A percentile compares a stretch with the other conserved stretches of the same genome.
These are phyloP conservation scores for Miamiensis avidus DNA, from an alignment of 169 alveolate species.

Conservation along the genomic window DNA sequence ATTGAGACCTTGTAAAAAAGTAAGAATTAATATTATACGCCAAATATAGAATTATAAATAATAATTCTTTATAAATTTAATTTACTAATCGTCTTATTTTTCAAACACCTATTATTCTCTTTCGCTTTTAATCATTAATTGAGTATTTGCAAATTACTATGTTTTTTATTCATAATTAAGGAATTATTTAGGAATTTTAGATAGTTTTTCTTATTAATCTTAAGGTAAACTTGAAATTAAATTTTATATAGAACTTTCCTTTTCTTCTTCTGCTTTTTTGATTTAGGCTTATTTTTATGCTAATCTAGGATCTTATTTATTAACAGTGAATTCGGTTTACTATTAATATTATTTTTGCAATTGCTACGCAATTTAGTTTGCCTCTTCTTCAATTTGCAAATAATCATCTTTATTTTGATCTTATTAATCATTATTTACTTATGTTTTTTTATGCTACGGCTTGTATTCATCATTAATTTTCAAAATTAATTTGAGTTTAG, in stretches of 20 bases:
- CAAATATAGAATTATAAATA: no score
- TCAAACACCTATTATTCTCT: slow-evolving; percentile 4
- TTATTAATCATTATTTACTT: background rate
- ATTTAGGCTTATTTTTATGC: slow-evolving; percentile 2
- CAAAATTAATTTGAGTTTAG: slow-evolving; percentile 25
- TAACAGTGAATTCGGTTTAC: slow-evolving; percentile 17
- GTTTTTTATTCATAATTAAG: slow-evolving; percentile 36
- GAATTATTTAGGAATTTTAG: slow-evolving; percentile 35
- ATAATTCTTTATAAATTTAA: no score
- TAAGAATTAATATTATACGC: background rate
- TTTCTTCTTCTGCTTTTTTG: slow-evolving; percentile 2
- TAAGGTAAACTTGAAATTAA: slow-evolving; percentile 24
- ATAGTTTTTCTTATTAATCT: slow-evolving; percentile 26
- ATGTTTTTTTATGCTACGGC: slow-evolving; percentile 1
- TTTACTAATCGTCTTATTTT: background rate
- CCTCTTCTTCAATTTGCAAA: background rate
- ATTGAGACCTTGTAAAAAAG: background rate
- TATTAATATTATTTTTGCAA: background rate
- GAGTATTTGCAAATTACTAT: slow-evolving; percentile 7
- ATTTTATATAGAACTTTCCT: slow-evolving; percentile 20
- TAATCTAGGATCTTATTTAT: slow-evolving; percentile 1
- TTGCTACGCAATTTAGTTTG: background rate
- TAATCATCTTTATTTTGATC: background rate
- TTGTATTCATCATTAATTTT: slow-evolving; percentile 45
- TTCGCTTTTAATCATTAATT: slow-evolving; percentile 17